Conservation (phyloP, 495 filamentous ascomycete species). For the Penicillium waksmanii region DNA sequence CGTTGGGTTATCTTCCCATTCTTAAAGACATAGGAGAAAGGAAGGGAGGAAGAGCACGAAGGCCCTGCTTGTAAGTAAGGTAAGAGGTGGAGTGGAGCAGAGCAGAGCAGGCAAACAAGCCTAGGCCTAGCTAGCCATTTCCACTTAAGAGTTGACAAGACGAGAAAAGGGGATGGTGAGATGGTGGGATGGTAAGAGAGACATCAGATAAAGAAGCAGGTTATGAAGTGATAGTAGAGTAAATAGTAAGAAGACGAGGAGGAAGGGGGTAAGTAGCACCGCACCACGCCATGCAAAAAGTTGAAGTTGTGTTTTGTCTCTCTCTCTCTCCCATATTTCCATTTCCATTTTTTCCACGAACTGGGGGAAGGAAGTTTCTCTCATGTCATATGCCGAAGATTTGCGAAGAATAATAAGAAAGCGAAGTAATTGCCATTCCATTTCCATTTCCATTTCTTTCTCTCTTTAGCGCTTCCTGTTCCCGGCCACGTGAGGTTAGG, state of each 20-base stretch:
- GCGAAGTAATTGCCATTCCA: background rate
- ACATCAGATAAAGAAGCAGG: constrained; percentile 6
- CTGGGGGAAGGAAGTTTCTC: constrained; percentile 8
- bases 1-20: too few species aligned
- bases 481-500: too few species aligned
- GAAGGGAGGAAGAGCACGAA: too few species aligned
- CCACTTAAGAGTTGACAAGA: too few species aligned
- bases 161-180: constrained; percentile 7
- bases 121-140: too few species aligned
- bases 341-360: constrained; percentile 4
- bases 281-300: constrained; percentile 26
- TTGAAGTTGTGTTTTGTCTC: constrained; percentile 5
- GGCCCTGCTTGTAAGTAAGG: too few species aligned
- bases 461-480: background rate
- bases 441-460: background rate
- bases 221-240: background rate
- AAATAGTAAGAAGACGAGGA: constrained; percentile 21
- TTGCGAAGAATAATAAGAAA: constrained; percentile 18
- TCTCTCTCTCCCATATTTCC: constrained; percentile 28
- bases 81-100: too few species aligned
- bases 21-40: too few species aligned
- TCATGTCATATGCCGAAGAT: constrained; percentile 33
- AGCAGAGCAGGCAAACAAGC: too few species aligned
- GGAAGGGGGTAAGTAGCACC: constrained; percentile 16
- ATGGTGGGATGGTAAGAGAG: background rate